Base-by-base conservation (phyloP, 305 asterid species). In the Ilex paraguariensis region DNA sequence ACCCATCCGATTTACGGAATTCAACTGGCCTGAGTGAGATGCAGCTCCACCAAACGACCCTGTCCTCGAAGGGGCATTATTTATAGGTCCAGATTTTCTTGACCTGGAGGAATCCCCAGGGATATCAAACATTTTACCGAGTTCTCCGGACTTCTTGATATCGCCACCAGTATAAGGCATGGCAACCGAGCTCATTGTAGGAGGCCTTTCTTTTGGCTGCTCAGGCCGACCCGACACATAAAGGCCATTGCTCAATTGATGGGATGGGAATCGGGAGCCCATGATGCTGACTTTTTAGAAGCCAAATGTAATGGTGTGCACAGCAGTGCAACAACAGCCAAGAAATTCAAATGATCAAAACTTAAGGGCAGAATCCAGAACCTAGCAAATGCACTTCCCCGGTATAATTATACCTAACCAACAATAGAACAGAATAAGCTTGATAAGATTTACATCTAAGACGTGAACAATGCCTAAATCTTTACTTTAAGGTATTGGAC, bases 111-210 rank as follows among this genome's bases (percentile, higher is more conserved):
- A 82, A 57, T 85, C 90, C 33, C 33, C 59, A 10, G 86, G 86
- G 66, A 79, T 81, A 65, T 83, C 91, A 57, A 87, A 87, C 96
- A 85, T 87, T 74, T 85, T 87, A 16, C 94, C 96, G 2, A 87
- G 87, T 33, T 87, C 95, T 31, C 94, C 95, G 1, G 95, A 84
- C 69, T 69, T 87, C 66, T 80, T 84, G 54, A 87, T 82, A 62
- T 87, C 96, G 13, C 94, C 96, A 3, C 96, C 96, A 14, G 96
- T 87, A 57, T 88, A 88, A 32, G 96, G 96, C 87, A 83, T 75
- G 60, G 91, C 87, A 42, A 77, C 89, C 7, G 94, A 81, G 73
- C 87, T 78, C 87, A 85, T 83, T 10, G 90, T 78, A 16, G 89
- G 94, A 48, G 84, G 48, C 56, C 76, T 83, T 57, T 85, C 91